Evolutionary conservation across 768 basidiomycete species (phyloP).

Genomic region (Dacryopinax primogenitus): DNA sequence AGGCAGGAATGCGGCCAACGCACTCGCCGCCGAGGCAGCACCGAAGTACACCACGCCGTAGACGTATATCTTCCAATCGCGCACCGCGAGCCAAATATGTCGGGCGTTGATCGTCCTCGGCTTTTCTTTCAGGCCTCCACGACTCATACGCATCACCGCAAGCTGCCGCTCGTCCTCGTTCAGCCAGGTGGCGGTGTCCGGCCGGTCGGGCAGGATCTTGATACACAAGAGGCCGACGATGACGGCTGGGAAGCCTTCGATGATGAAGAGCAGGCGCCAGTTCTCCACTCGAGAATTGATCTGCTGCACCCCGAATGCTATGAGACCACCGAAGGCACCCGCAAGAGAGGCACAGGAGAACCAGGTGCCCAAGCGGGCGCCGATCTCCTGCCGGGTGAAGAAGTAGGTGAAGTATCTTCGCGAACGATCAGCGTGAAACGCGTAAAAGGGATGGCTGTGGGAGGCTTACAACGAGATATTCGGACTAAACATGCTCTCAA

Average conservation of each 20-base stretch:
- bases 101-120: constrained; percentile 51
- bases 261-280: constrained; percentile 58
- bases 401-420: constrained; percentile 42
- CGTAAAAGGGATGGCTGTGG: constrained; percentile 29
- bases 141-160: constrained; percentile 53
- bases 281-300: constrained; percentile 27
- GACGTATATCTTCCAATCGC: constrained; percentile 62
- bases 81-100: constrained; percentile 48
- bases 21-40: constrained; percentile 58
- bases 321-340: constrained; percentile 69
- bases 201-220: constrained; percentile 52
- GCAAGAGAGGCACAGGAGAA: constrained; percentile 75
- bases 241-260: constrained; percentile 60
- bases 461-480: constrained; percentile 51
- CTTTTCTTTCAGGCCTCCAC: constrained; percentile 50
- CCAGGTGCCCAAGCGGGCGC: constrained; percentile 65
- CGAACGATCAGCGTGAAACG: not conserved
- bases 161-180: constrained; percentile 38
- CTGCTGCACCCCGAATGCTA: constrained; percentile 68
- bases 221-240: constrained; percentile 46
- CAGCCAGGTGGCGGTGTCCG: constrained; percentile 53
- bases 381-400: constrained; percentile 63
- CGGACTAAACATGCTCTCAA: constrained; percentile 68
- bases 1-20: constrained; percentile 70
- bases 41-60: constrained; percentile 69